Conservation (phyloP, 495 filamentous ascomycete genomes). For the Xylaria castorea region DNA sequence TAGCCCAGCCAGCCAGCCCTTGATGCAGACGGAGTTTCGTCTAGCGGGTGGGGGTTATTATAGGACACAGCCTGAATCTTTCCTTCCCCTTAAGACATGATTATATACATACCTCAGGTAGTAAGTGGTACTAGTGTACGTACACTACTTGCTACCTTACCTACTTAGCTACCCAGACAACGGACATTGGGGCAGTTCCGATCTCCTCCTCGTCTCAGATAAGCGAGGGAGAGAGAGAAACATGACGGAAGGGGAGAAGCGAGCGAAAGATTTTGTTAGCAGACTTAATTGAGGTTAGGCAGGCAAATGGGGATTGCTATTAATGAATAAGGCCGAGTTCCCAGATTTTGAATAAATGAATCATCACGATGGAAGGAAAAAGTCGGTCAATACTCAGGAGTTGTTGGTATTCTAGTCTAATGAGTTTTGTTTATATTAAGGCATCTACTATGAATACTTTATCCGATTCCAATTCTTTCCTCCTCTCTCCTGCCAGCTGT, state of each 20-base stretch:
- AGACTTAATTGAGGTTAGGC: background rate
- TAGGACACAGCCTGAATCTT: background rate
- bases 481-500: background rate
- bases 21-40: too few species aligned
- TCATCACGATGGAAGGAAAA: background rate
- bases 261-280: background rate
- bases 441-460: background rate
- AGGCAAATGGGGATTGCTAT: background rate
- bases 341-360: background rate
- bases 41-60: background rate
- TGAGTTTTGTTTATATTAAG: background rate
- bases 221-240: background rate
- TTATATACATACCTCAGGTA: background rate
- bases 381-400: too few species aligned
- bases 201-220: conserved; percentile 4
- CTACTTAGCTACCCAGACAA: too few species aligned
- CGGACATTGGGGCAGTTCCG: conserved; percentile 15
- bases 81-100: background rate
- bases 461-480: background rate
- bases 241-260: background rate
- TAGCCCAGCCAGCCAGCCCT: too few species aligned
- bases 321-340: background rate
- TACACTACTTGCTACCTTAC: background rate
- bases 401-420: background rate
- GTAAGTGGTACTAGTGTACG: background rate